Base-by-base conservation (phyloP, 2,329 filamentous ascomycete genomes). In the Gliomastix tumulicola region DNA sequence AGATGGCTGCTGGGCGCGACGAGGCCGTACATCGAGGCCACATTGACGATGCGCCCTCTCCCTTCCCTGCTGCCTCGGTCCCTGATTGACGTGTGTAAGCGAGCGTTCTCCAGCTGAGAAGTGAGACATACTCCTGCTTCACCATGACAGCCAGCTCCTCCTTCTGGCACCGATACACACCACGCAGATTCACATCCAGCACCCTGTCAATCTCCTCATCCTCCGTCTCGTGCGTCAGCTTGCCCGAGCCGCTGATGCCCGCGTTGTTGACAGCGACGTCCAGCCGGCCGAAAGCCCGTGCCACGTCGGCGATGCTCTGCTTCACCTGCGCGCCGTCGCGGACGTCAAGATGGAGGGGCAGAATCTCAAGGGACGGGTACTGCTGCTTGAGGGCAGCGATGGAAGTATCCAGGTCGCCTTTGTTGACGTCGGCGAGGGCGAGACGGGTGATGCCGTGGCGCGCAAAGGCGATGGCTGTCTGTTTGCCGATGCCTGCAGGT, bases 181-280 rank as follows among this genome's bases (percentile, higher is more conserved):
- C 76, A 30, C 66, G 66, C 17, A 76, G 59, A 42, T 80, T 73
- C 32, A 77, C 55, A 38, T 67, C 61, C 4, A 78, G 45, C 2
- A 78, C 59, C 6, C 60, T 57, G 27, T 66, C 49, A 62, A 72
- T 79, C 31, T 73, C 68, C 2, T 59, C 57, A 34, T 68, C 57
- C 2, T 56, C 52, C 28, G 64, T 47, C 38, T 74, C 60, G 37
- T 73, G 63, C 1, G 71, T 75, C 2, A 53, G 51, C 13, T 47
- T 51, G 20, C 61, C 52, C 1, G 48, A 46, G 1, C 68, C 69
- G 7, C 55, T 55, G 19, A 77, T 63, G 3, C 73, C 74, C 2
- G 74, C 74, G 30, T 71, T 69, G 46, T 78, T 76, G 34, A 77
- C 60, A 0, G 69, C 71, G 23, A 74, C 60, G 44, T 79, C 74